Conservation (phyloP, 345 rosid species). For the Melaleuca alternifolia region DNA sequence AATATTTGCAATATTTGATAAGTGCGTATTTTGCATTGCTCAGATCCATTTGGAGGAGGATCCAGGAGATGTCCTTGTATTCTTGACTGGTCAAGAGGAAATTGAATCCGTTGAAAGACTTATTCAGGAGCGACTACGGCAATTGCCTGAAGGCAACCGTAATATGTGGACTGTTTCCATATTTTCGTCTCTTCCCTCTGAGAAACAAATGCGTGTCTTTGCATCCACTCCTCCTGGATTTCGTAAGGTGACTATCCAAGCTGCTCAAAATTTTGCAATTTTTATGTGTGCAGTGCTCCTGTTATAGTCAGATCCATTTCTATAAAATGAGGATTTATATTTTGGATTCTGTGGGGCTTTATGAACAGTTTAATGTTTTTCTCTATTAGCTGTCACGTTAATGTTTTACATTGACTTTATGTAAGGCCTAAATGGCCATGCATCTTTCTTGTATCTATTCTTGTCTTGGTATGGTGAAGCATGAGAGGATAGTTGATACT, state of each 20-base stretch:
- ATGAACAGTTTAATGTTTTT: neutral
- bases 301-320: neutral
- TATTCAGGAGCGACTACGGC: constrained; percentile 48
- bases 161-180: constrained; percentile 55
- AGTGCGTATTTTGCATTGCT: neutral
- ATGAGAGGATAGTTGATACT: neutral
- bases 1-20: neutral
- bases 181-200: constrained; percentile 87
- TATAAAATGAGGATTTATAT: neutral
- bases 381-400: neutral
- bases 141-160: constrained; percentile 48
- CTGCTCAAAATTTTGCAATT: neutral
- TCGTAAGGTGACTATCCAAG: constrained; percentile 52
- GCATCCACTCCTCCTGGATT: constrained; percentile 54
- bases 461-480: neutral
- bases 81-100: constrained; percentile 95
- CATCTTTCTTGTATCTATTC: neutral
- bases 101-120: constrained; percentile 79
- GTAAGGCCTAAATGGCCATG: neutral
- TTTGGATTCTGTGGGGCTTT: neutral
- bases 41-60: constrained; percentile 77
- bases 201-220: constrained; percentile 77
- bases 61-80: constrained; percentile 88
- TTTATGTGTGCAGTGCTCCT: neutral
- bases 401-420: neutral